These are phyloP conservation scores for Microcera coccophila DNA, from an alignment of 2,329 filamentous ascomycete species.

Conservation along the genomic window DNA sequence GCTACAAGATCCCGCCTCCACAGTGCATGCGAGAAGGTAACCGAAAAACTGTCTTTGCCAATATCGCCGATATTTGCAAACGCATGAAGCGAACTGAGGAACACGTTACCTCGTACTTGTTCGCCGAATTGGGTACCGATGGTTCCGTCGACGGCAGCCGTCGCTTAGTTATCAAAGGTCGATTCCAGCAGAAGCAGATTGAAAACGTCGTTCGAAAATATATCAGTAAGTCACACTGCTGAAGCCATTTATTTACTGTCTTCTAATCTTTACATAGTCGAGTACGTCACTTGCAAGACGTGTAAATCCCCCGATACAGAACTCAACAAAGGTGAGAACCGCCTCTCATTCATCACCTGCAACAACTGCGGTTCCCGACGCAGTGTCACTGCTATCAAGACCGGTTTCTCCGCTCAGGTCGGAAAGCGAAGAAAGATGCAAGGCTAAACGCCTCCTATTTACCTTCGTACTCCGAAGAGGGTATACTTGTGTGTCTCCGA, in stretches of 20 bases:
- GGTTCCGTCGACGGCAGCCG: conserved; percentile 91
- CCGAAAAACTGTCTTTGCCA: conserved; percentile 99
- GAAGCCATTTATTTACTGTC: too few species aligned
- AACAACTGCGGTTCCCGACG: conserved; percentile 76
- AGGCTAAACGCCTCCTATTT: conserved; percentile 52
- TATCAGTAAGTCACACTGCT: conserved; percentile 62
- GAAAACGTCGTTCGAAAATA: conserved; percentile 96
- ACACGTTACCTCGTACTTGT: conserved; percentile 94
- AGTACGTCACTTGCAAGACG: conserved; percentile 99
- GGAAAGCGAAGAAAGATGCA: conserved; percentile 97
- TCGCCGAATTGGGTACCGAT: conserved; percentile 95
- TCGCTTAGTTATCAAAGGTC: conserved; percentile 96
- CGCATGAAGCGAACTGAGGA: conserved; percentile 99
- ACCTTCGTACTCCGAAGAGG: conserved; percentile 5
- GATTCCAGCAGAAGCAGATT: conserved; percentile 99
- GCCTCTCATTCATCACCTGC: conserved; percentile 98
- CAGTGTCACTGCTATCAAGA: conserved; percentile 97
- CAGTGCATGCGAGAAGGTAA: conserved; percentile 99
- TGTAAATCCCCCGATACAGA: conserved; percentile 93
- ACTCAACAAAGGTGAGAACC: conserved; percentile 98
- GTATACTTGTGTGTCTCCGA: too few species aligned
- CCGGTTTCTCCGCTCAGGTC: conserved; percentile 98
- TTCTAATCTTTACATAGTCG: conserved; percentile 55
- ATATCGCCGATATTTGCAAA: conserved; percentile 98
- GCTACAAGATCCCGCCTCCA: conserved; percentile 98